Evolutionary conservation across 2,329 filamentous ascomycete species (phyloP).

Genomic region (Trichophyton simii): DNA sequence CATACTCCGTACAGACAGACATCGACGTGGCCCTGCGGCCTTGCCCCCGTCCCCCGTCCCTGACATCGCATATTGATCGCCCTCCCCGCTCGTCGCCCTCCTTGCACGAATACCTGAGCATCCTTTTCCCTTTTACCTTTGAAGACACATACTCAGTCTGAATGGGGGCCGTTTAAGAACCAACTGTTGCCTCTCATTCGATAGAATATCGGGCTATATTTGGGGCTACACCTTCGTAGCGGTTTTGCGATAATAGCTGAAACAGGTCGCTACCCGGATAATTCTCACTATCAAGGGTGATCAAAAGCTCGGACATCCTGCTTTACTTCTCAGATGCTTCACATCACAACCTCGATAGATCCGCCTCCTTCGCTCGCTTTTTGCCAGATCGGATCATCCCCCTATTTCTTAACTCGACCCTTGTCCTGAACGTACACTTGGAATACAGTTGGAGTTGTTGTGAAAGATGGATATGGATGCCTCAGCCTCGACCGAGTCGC

Average conservation of each 20-base stretch:
- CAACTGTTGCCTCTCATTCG: not conserved
- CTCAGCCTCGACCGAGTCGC: conserved; percentile 30
- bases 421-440: not conserved
- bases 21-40: conserved; percentile 2
- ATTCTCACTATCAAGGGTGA: not conserved
- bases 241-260: conserved; percentile 3
- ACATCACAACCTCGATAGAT: not conserved
- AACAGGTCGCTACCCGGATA: not conserved
- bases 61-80: conserved; percentile 3
- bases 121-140: not conserved
- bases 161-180: conserved; percentile 1
- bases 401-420: not conserved
- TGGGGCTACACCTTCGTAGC: not conserved
- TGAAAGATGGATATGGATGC: conserved; percentile 2
- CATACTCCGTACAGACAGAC: too few species aligned
- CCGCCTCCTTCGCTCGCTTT: not conserved
- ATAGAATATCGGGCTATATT: not conserved
- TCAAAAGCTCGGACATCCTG: not conserved
- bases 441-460: not conserved
- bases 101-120: not conserved
- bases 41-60: not conserved
- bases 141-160: not conserved
- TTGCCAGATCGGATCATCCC: not conserved
- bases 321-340: conserved; percentile 1
- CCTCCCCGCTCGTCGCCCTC: not conserved